These are phyloP conservation scores for Flaveria linearis DNA, from an alignment of 129 eudicot species.

Conservation along the genomic window DNA sequence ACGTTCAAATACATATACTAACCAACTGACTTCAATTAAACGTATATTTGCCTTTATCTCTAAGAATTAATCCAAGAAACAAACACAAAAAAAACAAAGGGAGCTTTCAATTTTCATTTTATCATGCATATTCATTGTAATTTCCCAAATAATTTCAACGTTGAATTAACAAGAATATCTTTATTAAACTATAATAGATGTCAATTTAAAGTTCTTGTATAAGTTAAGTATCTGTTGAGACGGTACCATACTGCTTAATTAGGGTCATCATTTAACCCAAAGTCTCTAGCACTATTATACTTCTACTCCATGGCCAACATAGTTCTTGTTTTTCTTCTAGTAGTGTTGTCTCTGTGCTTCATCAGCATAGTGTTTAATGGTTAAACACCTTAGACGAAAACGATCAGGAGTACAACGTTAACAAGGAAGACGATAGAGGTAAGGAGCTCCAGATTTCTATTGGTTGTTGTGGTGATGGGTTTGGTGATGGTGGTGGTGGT, in stretches of 20 bases:
- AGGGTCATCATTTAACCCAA: neutral
- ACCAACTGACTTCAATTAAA: no score
- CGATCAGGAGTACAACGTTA: neutral
- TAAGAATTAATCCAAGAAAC: neutral
- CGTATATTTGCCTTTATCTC: no score
- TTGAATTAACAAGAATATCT: neutral
- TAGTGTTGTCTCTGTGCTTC: neutral
- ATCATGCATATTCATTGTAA: neutral
- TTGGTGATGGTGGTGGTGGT: no score
- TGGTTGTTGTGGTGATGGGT: neutral
- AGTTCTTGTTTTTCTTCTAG: neutral
- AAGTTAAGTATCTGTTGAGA: neutral
- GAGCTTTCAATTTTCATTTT: neutral
- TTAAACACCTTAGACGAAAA: neutral
- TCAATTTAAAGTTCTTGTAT: neutral
- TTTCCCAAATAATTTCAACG: neutral
- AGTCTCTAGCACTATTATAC: neutral
- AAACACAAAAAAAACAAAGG: neutral
- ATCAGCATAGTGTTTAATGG: neutral
- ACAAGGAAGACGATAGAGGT: neutral
- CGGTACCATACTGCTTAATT: neutral
- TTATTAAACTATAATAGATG: neutral
- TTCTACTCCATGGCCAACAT: neutral
- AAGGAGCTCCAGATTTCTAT: neutral
- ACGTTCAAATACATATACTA: no score